These are phyloP conservation scores for Colletotrichum simmondsii DNA, from an alignment of 2,329 filamentous ascomycete genomes.

Conservation along the genomic window DNA sequence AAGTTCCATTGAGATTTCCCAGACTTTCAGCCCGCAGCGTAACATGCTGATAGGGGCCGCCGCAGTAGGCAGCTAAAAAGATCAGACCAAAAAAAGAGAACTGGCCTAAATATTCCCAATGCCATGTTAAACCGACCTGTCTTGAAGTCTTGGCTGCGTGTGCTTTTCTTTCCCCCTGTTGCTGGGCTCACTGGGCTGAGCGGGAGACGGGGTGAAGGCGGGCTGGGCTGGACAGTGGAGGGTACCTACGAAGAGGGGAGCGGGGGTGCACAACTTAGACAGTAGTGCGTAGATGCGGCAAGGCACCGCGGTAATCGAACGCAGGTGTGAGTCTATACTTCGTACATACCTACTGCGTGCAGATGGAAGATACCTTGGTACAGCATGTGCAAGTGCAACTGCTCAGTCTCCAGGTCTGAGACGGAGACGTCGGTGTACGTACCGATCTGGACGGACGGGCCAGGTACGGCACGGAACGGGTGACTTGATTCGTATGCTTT, in stretches of 20 bases:
- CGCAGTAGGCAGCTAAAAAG: background rate
- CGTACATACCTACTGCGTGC: no score
- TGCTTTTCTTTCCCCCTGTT: background rate
- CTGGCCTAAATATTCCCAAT: conserved; percentile 1
- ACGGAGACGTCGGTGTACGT: background rate
- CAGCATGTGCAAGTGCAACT: background rate
- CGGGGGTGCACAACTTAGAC: no score
- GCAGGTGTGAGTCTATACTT: conserved; percentile 1
- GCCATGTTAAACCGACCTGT: conserved; percentile 1
- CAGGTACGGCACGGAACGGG: conserved; percentile 11
- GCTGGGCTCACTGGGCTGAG: background rate
- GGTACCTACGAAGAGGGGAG: background rate
- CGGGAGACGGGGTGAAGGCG: background rate
- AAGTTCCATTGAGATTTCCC: background rate
- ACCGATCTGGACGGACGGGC: background rate
- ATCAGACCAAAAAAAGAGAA: conserved; percentile 9
- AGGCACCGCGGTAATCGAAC: background rate
- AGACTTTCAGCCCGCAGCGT: background rate
- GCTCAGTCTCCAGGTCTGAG: background rate
- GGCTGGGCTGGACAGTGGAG: background rate
- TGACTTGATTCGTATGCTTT: background rate
- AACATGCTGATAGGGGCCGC: background rate
- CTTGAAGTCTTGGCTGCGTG: conserved; percentile 16
- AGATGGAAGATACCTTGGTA: background rate
- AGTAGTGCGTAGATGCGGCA: background rate